Evolutionary conservation across 768 basidiomycete genomes (phyloP), one percentile per base, ranked within the genome.

Genomic region (Melanogaster broomeanus): DNA sequence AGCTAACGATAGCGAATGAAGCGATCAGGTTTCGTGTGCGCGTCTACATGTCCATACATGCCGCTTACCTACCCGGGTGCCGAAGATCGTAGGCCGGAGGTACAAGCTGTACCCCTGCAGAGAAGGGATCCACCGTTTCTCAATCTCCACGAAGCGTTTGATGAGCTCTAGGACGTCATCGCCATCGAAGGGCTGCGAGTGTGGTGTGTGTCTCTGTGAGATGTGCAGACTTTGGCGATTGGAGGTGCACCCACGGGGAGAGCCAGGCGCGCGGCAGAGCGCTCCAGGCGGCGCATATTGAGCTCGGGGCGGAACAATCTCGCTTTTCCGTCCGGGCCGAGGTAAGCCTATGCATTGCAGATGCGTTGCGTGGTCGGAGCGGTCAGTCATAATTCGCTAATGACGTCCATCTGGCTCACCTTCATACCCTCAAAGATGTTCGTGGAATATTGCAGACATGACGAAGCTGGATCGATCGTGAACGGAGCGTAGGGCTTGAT

Each of bases 91-190:
- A 21, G 91, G 88, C 41, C 94, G 85, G 58, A 97, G 81, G 74
- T 96, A 98, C 31, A 98, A 74, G 51, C 87, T 90, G 67, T 90
- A 83, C 13, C 88, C 93, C 2, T 81, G 75, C 12, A 74, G 67
- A 2, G 74, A 70, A 3, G 93, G 94, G 28, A 97, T 91, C 93
- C 94, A 97, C 11, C 86, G 81, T n/a, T 75, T 68, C 39, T 98
- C 94, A 41, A 88, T 56, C 37, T 64, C 48, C 43, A 90, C 83
- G 52, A 98, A 80, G 42, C 79, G 79, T 67, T 88, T 86, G 64
- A 84, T 76, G 46, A 83, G 72, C 38, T 70, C 69, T 34, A 78
- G 73, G 27, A 83, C 71, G 31, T 70, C 71, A 37, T 78, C 72
- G 1, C 74, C 72, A 49, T 80, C 68, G 59, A 82, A 78, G 13